These are phyloP conservation scores for Cordyceps farinosa DNA, from an alignment of 2,329 filamentous ascomycete species.

Conservation along the genomic window DNA sequence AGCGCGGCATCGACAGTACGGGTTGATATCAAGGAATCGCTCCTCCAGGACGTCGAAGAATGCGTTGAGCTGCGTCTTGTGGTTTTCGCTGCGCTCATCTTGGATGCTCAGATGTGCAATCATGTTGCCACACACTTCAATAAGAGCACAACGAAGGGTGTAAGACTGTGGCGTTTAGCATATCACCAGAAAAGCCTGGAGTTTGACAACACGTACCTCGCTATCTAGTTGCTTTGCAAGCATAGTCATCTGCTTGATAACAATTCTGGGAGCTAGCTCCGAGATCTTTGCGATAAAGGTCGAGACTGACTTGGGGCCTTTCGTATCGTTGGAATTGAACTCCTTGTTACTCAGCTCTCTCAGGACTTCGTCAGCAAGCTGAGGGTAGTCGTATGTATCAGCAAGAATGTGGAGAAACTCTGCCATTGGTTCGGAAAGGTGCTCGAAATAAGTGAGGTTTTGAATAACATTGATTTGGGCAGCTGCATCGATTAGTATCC, in stretches of 20 bases:
- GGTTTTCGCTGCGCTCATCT: slow-evolving; percentile 85
- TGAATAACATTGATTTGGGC: slow-evolving; percentile 98
- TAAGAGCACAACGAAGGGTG: slow-evolving; percentile 85
- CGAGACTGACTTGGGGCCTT: slow-evolving; percentile 93
- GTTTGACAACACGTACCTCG: slow-evolving; percentile 55
- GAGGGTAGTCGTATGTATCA: slow-evolving; percentile 96
- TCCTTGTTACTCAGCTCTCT: slow-evolving; percentile 96
- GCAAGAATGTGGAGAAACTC: slow-evolving; percentile 94
- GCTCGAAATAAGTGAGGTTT: slow-evolving; percentile 96
- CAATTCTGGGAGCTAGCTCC: slow-evolving; percentile 82
- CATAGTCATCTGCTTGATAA: slow-evolving; percentile 97
- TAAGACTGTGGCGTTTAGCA: slow-evolving; percentile 62
- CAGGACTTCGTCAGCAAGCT: slow-evolving; percentile 88
- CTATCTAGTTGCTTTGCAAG: slow-evolving; percentile 93
- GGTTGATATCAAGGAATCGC: slow-evolving; percentile 92
- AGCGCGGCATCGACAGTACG: slow-evolving; percentile 86
- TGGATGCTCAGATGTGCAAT: slow-evolving; percentile 86
- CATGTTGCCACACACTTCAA: slow-evolving; percentile 96
- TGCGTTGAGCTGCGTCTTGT: slow-evolving; percentile 91
- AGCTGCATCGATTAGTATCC: slow-evolving; percentile 49
- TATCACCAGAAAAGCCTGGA: no score
- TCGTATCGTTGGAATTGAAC: slow-evolving; percentile 94
- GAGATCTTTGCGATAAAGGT: slow-evolving; percentile 91
- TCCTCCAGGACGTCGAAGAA: slow-evolving; percentile 98
- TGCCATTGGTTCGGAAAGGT: slow-evolving; percentile 98